Evolutionary conservation across 768 basidiomycete species (phyloP).

Genomic region (Tephrocybe sp.): DNA sequence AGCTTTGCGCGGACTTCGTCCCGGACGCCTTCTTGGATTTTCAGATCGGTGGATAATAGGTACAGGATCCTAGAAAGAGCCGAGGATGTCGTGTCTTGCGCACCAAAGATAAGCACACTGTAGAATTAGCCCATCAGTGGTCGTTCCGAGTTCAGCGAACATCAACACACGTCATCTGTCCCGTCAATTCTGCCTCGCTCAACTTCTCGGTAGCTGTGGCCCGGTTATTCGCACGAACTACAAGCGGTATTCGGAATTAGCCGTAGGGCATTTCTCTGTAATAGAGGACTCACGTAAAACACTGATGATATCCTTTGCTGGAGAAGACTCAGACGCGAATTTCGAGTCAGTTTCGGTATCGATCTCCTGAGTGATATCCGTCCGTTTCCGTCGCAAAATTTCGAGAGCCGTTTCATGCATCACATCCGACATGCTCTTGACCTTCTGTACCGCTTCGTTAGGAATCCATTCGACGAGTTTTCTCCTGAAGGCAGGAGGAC

Average conservation of each 20-base stretch:
- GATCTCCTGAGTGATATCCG: conserved; percentile 21
- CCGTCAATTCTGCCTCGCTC: conserved; percentile 43
- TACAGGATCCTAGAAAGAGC: conserved; percentile 42
- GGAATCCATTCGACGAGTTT: conserved; percentile 43
- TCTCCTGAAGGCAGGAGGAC: conserved; percentile 41
- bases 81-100: conserved; percentile 49
- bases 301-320: conserved; percentile 50
- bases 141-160: background rate
- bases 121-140: background rate
- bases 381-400: conserved; percentile 41
- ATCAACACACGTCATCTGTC: conserved; percentile 46
- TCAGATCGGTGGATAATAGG: conserved; percentile 34
- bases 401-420: conserved; percentile 42
- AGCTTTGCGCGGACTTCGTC: conserved; percentile 33
- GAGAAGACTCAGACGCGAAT: conserved; percentile 22
- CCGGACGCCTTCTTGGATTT: conserved; percentile 39
- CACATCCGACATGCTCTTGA: conserved; percentile 47
- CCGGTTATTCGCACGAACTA: conserved; percentile 39
- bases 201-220: conserved; percentile 35
- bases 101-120: conserved; percentile 51
- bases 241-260: conserved; percentile 3
- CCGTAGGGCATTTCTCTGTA: background rate
- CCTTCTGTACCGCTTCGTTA: conserved; percentile 35
- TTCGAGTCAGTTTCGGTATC: conserved; percentile 19
- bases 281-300: conserved; percentile 39